phyloP scores from a whole-genome alignment of 176 grass and related monocot genomes.

The Thinopyrum elongatum region DNA sequence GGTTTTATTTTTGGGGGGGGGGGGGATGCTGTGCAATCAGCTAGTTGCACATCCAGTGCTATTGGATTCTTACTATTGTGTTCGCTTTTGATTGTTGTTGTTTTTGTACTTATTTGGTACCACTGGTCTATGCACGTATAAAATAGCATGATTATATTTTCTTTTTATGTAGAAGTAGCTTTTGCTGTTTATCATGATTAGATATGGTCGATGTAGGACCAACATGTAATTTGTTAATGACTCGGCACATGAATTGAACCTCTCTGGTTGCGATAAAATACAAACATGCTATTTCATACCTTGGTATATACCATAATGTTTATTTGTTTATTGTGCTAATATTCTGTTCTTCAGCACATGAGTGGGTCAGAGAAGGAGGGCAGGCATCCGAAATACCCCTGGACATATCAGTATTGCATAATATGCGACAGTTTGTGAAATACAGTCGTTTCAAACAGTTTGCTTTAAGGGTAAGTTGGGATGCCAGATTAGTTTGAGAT shows the following conservation, averaged over 20 bases:
- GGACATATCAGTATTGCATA: slow-evolving; percentile 91
- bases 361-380: slow-evolving; percentile 96
- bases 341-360: slow-evolving; percentile 61
- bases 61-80: neutral
- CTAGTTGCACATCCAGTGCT: neutral
- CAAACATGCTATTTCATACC: neutral
- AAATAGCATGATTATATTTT: neutral
- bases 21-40: neutral
- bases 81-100: neutral
- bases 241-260: neutral
- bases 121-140: neutral
- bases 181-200: slow-evolving; percentile 7
- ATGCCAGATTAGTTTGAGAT: neutral
- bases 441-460: slow-evolving; percentile 98
- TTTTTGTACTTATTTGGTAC: slow-evolving; percentile 15
- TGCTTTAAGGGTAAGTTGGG: slow-evolving; percentile 74
- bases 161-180: slow-evolving; percentile 10
- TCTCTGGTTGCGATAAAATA: neutral
- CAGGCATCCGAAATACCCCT: slow-evolving; percentile 81
- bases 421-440: slow-evolving; percentile 94
- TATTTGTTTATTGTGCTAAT: slow-evolving; percentile 20
- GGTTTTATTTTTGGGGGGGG: no score
- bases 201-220: slow-evolving; percentile 2
- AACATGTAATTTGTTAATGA: neutral
- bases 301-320: neutral